Evolutionary conservation across 805 yeast genomes (phyloP), one percentile per base, ranked within the genome.

Genomic region (Millerago galiae): DNA sequence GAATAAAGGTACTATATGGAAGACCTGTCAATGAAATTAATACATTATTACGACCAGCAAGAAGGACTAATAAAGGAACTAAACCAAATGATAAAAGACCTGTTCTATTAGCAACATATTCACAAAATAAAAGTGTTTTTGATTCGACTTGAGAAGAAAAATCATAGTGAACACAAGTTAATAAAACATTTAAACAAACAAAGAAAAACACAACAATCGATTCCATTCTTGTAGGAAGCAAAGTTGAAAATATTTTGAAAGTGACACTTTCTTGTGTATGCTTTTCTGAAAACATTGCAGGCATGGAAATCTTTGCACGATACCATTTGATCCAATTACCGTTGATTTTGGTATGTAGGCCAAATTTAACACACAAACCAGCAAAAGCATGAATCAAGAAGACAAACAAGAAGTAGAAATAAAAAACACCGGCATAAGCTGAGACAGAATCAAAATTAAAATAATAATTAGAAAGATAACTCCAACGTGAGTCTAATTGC

Each of bases 31-130:
- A 41, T 53, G 62, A 64, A 46, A 72, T 74, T 46, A 84, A 57
- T 29, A 85, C 65, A 58, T 81, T 85, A 61, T 83, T 85, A 51
- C 95, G 66, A 13, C 87, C 83, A 6, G 86, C 81, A 55, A 84
- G 14, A 29, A 29, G n/a, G 8, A 29, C n/a, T 8, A 29, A 13
- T 13, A 29, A n/a, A n/a, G 31, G 31, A n/a, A 29, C 14, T 13
- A 29, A 29, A 13, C 31, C 31, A 29, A 29, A 29, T 12, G 31
- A 29, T n/a, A 29, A 29, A 29, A 29, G 31, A n/a, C 31, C 31
- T 29, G 31, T 29, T 29, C 31, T 29, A 13, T 29, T 46, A 4
- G 53, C 58, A 18, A 53, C 24, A n/a, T 40, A 35, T 13, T 27
- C 25, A 14, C 8, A 29, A 11, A 41, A 7, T 15, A 29, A 13